Evolutionary conservation across 2,329 filamentous ascomycete genomes (phyloP), one percentile per base, ranked within the genome.

Genomic region (Arthrobotrys sinensis): DNA sequence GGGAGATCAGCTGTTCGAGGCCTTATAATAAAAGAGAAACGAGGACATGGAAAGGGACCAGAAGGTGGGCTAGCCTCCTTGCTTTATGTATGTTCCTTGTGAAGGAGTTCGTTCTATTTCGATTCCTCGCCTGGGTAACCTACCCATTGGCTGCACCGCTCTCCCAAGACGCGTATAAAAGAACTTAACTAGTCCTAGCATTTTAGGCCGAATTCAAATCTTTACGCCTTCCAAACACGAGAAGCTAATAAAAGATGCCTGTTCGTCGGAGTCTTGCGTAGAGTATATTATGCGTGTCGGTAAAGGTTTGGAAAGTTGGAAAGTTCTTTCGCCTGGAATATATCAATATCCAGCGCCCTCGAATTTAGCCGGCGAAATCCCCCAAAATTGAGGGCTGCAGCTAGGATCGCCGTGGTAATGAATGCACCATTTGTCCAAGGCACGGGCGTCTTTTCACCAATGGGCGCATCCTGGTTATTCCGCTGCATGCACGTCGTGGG

Each of bases 171-270:
- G 40, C 57, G 34, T 63, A 43, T 65, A 60, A 53, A 64, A 62
- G 48, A 16, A 34, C 57, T 65, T 50, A 76, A 48, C 65, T 50
- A 76, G 57, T 48, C 21, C 19, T 52, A 16, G 36, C 57, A 70
- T 70, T 76, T 76, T 76, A 76, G 66, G 57, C 72, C 72, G 48
- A 70, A 65, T 70, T 50, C 65, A 45, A 60, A 21, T 16, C 16
- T 38, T 21, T 62, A 28, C 21, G 21, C 24, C 32, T 53, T 43
- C 36, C 19, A 64, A 65, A 76, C 36, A 46, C 45, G 57, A 62
- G 57, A 40, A 19, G n/a, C 16, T 65, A 48, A 76, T 55, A 63
- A 45, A 38, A 62, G 24, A 76, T 70, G 65, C 66, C 48, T 70
- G 65, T 48, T 36, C 28, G 34, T 66, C 36, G 28, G 45, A 45